Conservation (phyloP, 768 basidiomycete species). For the Podaxis sp. region DNA sequence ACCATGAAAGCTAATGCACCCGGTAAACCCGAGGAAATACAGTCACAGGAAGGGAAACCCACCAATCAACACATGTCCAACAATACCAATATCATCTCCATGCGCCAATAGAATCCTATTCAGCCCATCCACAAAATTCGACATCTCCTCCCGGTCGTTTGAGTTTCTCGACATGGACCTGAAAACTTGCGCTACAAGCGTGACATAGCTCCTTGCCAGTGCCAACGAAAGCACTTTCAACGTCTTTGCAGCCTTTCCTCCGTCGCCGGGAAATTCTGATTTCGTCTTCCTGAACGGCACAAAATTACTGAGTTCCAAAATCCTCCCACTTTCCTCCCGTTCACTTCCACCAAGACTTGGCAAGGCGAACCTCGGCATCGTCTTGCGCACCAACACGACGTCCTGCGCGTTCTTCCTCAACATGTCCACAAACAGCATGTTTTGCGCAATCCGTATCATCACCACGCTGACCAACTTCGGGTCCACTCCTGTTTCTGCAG, state of each 20-base stretch:
- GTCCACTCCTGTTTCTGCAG: conserved; percentile 29
- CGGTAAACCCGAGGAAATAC: neutral
- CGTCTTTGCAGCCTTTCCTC: conserved; percentile 14
- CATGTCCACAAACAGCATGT: conserved; percentile 60
- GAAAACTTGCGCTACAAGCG: conserved; percentile 67
- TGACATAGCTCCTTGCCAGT: conserved; percentile 63
- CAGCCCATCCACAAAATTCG: conserved; percentile 61
- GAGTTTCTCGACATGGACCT: conserved; percentile 67
- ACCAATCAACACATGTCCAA: conserved; percentile 74
- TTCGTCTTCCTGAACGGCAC: conserved; percentile 31
- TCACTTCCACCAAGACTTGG: conserved; percentile 36
- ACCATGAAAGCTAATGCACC: conserved; percentile 55
- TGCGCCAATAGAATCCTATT: conserved; percentile 66
- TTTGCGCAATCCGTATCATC: conserved; percentile 67
- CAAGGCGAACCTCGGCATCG: conserved; percentile 54
- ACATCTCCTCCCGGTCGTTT: conserved; percentile 65
- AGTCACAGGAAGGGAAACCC: conserved; percentile 17
- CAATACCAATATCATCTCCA: conserved; percentile 71
- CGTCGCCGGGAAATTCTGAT: neutral
- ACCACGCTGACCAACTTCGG: conserved; percentile 47
- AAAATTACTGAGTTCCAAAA: conserved; percentile 42
- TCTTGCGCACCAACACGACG: conserved; percentile 62
- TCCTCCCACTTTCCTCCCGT: conserved; percentile 14
- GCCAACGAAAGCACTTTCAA: conserved; percentile 50
- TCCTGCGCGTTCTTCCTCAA: conserved; percentile 65